Evolutionary conservation across 2,329 filamentous ascomycete species (phyloP), one percentile per base, ranked within the genome.

Genomic region (Diaporthe destruens): DNA sequence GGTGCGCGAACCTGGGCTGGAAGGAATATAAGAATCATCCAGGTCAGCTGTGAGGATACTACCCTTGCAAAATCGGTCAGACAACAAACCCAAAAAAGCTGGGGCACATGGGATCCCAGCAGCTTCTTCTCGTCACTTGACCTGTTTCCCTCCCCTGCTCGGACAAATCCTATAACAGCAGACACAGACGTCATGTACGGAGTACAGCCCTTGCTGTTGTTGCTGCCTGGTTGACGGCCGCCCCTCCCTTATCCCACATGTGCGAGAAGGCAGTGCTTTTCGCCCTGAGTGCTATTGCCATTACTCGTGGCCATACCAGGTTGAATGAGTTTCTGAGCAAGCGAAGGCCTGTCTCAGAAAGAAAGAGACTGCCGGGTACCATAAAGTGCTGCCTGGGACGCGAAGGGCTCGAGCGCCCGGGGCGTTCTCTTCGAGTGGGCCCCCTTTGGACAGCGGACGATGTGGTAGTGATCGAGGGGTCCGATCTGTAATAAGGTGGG

Each of bases 61-160:
- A 66, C 32, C 61, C 61, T 66, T 51, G 61, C 47, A 53, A 18
- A 42, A 36, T 20, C 32, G 61, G 32, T 32, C 6, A 49, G 9
- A 20, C 20, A 16, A 32, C 23, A 61, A n/a, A 29, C 25, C 16
- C 39, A 42, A 18, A 39, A 23, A 53, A 66, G 44, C 47, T 53
- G 12, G 61, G 32, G n/a, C 7, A 20, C 18, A 53, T 8, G 39
- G 56, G 61, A 39, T 14, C 61, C 61, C 47, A 66, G 61, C 61
- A 66, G 61, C 61, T 39, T 36, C 44, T 39, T 36, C 44, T 65
- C 32, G 47, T 66, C 61, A 66, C 61, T 66, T 66, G 61, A 66
- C 47, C 16, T 51, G 4, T 51, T 20, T 7, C 44, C n/a, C 18
- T 14, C 61, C 61, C 47, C 20, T 25, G 39, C 18, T 66, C 7